Conservation (phyloP, 129 eudicot species). For the Daucus carota region DNA sequence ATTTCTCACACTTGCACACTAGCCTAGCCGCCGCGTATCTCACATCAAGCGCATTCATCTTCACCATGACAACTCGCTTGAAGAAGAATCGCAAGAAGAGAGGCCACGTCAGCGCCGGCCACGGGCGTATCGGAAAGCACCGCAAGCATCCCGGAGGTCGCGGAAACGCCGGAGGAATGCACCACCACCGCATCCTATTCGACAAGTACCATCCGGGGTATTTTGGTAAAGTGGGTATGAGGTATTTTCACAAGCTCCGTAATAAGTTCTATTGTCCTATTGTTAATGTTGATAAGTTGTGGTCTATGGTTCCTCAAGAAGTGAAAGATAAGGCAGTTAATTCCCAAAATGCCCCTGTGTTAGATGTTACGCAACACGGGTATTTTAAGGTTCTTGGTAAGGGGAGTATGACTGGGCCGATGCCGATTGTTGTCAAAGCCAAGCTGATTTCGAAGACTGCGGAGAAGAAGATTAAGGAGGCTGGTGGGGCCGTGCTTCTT, state of each 20-base stretch:
- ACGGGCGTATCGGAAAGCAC: conserved; percentile 35
- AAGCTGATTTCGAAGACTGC: conserved; percentile 31
- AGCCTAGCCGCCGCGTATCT: not conserved
- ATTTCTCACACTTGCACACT: not conserved
- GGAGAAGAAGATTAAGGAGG: conserved; percentile 42
- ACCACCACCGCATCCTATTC: conserved; percentile 40
- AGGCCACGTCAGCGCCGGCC: conserved; percentile 37
- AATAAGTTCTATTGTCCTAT: conserved; percentile 36
- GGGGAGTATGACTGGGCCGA: conserved; percentile 16
- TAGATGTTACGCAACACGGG: conserved; percentile 31
- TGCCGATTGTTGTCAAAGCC: conserved; percentile 31
- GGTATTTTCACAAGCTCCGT: conserved; percentile 35
- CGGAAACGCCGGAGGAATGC: conserved; percentile 41
- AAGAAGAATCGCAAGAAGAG: conserved; percentile 43
- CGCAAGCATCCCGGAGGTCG: conserved; percentile 43
- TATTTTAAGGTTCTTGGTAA: conserved; percentile 34
- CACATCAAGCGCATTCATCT: not conserved
- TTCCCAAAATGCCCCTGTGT: conserved; percentile 26
- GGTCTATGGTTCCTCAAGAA: conserved; percentile 34
- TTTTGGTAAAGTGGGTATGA: conserved; percentile 46
- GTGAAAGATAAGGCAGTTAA: conserved; percentile 14
- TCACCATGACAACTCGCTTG: conserved; percentile 20
- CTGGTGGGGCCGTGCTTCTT: conserved; percentile 34
- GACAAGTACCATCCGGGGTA: conserved; percentile 43
- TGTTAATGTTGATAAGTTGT: conserved; percentile 36